phyloP scores from a whole-genome alignment of 306 rosid genomes.

The Quercus glauca region DNA sequence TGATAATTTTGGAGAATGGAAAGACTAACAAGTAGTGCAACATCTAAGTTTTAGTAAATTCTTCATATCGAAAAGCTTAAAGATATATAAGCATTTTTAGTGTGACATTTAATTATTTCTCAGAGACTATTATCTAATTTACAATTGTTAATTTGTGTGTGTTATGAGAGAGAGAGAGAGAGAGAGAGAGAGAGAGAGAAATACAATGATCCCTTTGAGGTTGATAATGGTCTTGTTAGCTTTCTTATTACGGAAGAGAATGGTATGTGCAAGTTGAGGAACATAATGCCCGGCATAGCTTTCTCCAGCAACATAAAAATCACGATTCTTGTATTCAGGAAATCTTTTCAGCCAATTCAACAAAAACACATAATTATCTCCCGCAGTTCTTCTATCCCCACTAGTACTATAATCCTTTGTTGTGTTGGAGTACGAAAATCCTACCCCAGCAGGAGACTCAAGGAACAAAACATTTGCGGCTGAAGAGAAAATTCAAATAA shows the following conservation, averaged over 20 bases:
- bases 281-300: conserved; percentile 97
- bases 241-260: conserved; percentile 53
- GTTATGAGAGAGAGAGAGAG: no score
- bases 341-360: conserved; percentile 89
- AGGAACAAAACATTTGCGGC: conserved; percentile 82
- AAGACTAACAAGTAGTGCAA: not conserved
- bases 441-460: conserved; percentile 93
- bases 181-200: not conserved
- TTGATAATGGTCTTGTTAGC: conserved; percentile 53
- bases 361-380: conserved; percentile 59
- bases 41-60: not conserved
- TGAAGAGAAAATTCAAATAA: conserved; percentile 15
- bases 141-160: not conserved
- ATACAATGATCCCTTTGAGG: conserved; percentile 86
- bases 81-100: not conserved
- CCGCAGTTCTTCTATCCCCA: conserved; percentile 77
- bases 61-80: not conserved
- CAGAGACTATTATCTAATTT: not conserved
- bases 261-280: conserved; percentile 84
- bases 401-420: conserved; percentile 51
- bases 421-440: conserved; percentile 84
- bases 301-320: conserved; percentile 83
- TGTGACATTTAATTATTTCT: not conserved
- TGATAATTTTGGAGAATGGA: not conserved
- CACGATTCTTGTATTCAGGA: conserved; percentile 66